Conservation (phyloP, 768 basidiomycete species). For the Phanerochaete carnosa region DNA sequence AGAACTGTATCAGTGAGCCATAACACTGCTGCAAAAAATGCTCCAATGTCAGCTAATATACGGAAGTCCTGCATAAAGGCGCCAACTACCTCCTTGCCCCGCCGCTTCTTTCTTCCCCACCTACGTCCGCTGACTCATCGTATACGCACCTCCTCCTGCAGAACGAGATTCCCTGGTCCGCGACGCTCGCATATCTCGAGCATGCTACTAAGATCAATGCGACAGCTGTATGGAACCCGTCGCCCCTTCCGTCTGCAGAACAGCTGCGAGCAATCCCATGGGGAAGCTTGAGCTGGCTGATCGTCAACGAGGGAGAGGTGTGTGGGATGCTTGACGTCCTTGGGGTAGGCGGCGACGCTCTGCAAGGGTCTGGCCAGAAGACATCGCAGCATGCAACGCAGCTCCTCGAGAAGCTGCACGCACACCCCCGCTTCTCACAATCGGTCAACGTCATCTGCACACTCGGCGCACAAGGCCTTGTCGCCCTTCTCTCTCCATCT, state of each 20-base stretch:
- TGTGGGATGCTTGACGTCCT: constrained; percentile 13
- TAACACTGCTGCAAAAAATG: too few relatives aligned
- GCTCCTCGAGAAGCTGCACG: constrained; percentile 17
- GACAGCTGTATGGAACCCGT: constrained; percentile 51
- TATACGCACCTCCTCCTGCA: constrained; percentile 55
- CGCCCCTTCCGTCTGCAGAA: constrained; percentile 43
- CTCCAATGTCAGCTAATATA: too few relatives aligned
- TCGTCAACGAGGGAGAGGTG: constrained; percentile 55
- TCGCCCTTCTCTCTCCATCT: constrained; percentile 34
- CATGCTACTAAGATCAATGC: constrained; percentile 11
- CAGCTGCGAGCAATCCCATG: constrained; percentile 47
- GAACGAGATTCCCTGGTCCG: constrained; percentile 50
- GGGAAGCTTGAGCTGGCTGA: constrained; percentile 48
- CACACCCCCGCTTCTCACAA: constrained; percentile 22
- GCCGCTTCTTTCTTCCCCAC: constrained; percentile 22
- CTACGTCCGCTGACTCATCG: constrained; percentile 13
- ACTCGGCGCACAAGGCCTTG: constrained; percentile 48
- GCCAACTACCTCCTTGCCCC: constrained; percentile 48
- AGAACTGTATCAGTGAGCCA: constrained; percentile 58
- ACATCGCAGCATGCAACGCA: constrained; percentile 14
- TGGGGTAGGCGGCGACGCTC: not conserved
- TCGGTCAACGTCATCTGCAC: constrained; percentile 54
- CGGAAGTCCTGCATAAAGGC: constrained; percentile 52
- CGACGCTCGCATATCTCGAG: constrained; percentile 37
- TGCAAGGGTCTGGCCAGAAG: not conserved